phyloP scores from a whole-genome alignment of 352 stramenopile species.

The Hyaloperonospora brassicae region DNA sequence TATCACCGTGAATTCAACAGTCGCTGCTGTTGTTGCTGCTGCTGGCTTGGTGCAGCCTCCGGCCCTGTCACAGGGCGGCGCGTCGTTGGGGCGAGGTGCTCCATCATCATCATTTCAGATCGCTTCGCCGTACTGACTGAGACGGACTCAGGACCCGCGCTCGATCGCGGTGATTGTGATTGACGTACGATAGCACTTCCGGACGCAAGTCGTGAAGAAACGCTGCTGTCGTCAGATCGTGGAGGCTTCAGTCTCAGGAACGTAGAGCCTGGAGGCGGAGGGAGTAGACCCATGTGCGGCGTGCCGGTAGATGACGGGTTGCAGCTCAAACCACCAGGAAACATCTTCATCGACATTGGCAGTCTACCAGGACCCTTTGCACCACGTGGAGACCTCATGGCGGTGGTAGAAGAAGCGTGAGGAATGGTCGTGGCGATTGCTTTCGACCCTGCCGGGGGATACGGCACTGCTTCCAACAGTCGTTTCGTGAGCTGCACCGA shows the following conservation, averaged over 20 bases:
- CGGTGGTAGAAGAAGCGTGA: slow-evolving; percentile 12
- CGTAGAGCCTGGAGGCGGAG: slow-evolving; percentile 21
- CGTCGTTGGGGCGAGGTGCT: slow-evolving; percentile 22
- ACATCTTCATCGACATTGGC: slow-evolving; percentile 31
- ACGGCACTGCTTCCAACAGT: slow-evolving; percentile 61
- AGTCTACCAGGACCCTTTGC: slow-evolving; percentile 16
- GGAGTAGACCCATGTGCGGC: slow-evolving; percentile 24
- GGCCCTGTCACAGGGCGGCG: slow-evolving; percentile 6
- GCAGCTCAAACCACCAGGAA: slow-evolving; percentile 22
- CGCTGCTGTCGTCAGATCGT: slow-evolving; percentile 17
- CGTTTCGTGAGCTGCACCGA: slow-evolving; percentile 70
- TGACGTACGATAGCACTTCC: slow-evolving; percentile 15
- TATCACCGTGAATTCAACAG: slow-evolving; percentile 37
- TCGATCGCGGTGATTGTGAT: slow-evolving; percentile 13
- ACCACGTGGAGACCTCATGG: slow-evolving; percentile 14
- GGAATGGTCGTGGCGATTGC: slow-evolving; percentile 22
- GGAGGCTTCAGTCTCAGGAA: slow-evolving; percentile 22
- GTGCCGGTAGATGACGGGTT: slow-evolving; percentile 23
- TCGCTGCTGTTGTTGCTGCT: slow-evolving; percentile 25
- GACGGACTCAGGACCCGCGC: slow-evolving; percentile 7
- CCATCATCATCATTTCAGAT: slow-evolving; percentile 31
- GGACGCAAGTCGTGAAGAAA: slow-evolving; percentile 25
- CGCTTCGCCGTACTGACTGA: slow-evolving; percentile 18
- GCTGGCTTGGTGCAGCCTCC: slow-evolving; percentile 14
- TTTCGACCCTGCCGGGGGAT: slow-evolving; percentile 27